A percentile compares a stretch with the other conserved stretches of the same genome.
phyloP scores from a whole-genome alignment of 768 basidiomycete species.

The Gyrodon lividus region DNA sequence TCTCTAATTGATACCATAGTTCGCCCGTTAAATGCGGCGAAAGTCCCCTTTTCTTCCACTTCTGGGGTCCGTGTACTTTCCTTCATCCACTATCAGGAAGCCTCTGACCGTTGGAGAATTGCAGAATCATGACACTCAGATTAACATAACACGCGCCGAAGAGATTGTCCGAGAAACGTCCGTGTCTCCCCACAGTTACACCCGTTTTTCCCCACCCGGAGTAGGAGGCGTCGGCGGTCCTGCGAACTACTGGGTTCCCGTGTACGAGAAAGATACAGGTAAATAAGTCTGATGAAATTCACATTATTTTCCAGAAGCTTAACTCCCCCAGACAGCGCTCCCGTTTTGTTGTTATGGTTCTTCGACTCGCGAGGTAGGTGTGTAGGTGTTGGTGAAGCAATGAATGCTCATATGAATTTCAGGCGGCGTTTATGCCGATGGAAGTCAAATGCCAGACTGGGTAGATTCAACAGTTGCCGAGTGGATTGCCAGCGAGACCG shows the following conservation, averaged over 20 bases:
- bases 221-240: slow-evolving; percentile 65
- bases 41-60: slow-evolving; percentile 64
- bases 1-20: slow-evolving; percentile 63
- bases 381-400: neutral
- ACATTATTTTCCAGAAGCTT: neutral
- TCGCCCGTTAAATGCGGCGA: slow-evolving; percentile 53
- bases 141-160: slow-evolving; percentile 67
- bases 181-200: slow-evolving; percentile 59
- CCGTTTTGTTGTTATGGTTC: slow-evolving; percentile 65
- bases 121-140: slow-evolving; percentile 75
- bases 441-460: slow-evolving; percentile 58
- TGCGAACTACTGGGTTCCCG: slow-evolving; percentile 78
- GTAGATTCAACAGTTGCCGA: slow-evolving; percentile 60
- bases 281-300: neutral
- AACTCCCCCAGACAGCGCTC: slow-evolving; percentile 35
- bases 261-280: slow-evolving; percentile 43
- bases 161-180: slow-evolving; percentile 64
- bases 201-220: slow-evolving; percentile 55
- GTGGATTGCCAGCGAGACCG: slow-evolving; percentile 59
- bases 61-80: slow-evolving; percentile 53
- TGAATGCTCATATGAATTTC: slow-evolving; percentile 6
- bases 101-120: neutral
- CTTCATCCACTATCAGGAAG: neutral
- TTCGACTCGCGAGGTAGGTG: slow-evolving; percentile 68
- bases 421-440: slow-evolving; percentile 52